phyloP scores from a whole-genome alignment of 768 basidiomycete species.

The Mycena epipterygia region DNA sequence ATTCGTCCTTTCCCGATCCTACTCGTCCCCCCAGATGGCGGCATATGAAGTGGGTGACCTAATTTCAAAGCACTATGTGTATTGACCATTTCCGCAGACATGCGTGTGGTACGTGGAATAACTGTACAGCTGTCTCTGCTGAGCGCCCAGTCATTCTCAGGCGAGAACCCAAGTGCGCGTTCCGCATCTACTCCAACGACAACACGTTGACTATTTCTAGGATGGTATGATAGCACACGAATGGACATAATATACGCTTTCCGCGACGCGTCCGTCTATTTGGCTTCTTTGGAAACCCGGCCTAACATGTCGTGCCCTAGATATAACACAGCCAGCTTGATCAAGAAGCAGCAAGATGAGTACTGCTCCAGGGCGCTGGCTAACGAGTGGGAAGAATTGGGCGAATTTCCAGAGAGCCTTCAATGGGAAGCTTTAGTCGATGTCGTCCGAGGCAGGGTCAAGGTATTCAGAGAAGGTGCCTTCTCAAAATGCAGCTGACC shows the following conservation, averaged over 20 bases:
- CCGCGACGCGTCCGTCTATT: constrained; percentile 66
- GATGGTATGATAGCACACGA: constrained; percentile 60
- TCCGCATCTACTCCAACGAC: constrained; percentile 62
- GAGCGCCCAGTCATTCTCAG: constrained; percentile 52
- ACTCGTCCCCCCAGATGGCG: constrained; percentile 71
- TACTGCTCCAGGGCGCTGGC: constrained; percentile 68
- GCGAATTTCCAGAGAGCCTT: constrained; percentile 76
- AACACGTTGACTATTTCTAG: constrained; percentile 37
- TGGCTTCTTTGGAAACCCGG: constrained; percentile 39
- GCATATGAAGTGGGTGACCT: constrained; percentile 75
- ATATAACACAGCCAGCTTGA: constrained; percentile 73
- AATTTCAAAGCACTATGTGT: not conserved
- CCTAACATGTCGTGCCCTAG: constrained; percentile 54
- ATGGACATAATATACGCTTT: constrained; percentile 82
- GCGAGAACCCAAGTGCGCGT: constrained; percentile 67
- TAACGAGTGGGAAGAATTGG: constrained; percentile 63
- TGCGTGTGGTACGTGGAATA: constrained; percentile 64
- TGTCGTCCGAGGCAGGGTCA: constrained; percentile 83
- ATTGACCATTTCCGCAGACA: constrained; percentile 52
- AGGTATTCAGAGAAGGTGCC: constrained; percentile 58
- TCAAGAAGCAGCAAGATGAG: constrained; percentile 77
- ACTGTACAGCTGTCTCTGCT: not conserved
- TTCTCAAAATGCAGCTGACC: constrained; percentile 43
- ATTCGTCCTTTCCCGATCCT: constrained; percentile 61
- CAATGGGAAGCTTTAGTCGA: constrained; percentile 87